phyloP scores from a whole-genome alignment of 169 alveolate species.

The Plasmodium reichenowi region DNA sequence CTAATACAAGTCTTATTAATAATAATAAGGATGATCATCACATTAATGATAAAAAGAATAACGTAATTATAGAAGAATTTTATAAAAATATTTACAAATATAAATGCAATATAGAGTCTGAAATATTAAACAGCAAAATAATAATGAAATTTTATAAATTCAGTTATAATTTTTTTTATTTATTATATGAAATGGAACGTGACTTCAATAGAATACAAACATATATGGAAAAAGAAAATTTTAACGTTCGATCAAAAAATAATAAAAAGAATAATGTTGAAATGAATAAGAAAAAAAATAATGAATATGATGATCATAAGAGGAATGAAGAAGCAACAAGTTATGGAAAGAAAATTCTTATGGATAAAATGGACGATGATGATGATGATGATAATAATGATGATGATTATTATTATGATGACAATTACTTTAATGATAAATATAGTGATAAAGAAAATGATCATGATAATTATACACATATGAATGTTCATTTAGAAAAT shows the following conservation, averaged over 20 bases:
- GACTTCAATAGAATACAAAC: conserved; percentile 61
- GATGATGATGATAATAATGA: neutral
- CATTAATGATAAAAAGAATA: neutral
- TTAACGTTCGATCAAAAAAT: neutral
- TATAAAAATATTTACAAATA: neutral
- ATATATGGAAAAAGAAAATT: conserved; percentile 55
- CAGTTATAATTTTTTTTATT: conserved; percentile 65
- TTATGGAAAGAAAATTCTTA: neutral
- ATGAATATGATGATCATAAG: neutral
- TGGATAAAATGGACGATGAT: neutral
- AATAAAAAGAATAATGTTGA: neutral
- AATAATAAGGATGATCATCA: neutral
- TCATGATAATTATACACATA: neutral
- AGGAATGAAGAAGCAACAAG: neutral
- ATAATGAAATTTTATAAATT: conserved; percentile 64
- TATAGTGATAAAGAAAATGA: neutral
- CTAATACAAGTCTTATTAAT: too few relatives aligned
- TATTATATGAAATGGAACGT: conserved; percentile 55
- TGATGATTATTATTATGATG: neutral
- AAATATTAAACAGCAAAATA: conserved; percentile 51
- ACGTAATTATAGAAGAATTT: conserved; percentile 3
- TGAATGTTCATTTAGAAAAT: neutral
- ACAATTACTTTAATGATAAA: neutral
- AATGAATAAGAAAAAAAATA: neutral
- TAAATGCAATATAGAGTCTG: conserved; percentile 18